These are phyloP conservation scores for Astrocystis sublimbata DNA, from an alignment of 495 filamentous ascomycete genomes.

Conservation along the genomic window DNA sequence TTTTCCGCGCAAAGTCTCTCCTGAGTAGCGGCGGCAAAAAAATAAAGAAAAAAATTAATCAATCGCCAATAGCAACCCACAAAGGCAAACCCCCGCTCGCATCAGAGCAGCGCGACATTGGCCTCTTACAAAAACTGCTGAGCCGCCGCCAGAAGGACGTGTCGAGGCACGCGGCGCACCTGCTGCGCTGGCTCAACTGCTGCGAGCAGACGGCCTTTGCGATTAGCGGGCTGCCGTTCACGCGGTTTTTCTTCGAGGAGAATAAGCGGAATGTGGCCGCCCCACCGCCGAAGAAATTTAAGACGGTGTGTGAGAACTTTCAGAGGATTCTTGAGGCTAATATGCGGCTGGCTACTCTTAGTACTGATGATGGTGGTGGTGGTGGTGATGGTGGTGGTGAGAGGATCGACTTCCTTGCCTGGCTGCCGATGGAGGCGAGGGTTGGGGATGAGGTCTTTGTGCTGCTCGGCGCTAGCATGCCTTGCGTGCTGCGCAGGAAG, in stretches of 20 bases:
- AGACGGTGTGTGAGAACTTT: slow-evolving; percentile 3
- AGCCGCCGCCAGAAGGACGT: neutral
- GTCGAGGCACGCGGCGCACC: neutral
- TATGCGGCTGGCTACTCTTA: slow-evolving; percentile 13
- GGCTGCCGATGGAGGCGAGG: slow-evolving; percentile 5
- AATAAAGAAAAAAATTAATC: no score
- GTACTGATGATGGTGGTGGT: slow-evolving; percentile 9
- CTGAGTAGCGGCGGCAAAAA: no score
- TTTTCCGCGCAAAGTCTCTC: no score
- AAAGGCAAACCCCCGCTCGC: no score
- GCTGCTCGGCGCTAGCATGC: slow-evolving; percentile 11
- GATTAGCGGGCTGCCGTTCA: slow-evolving; percentile 1
- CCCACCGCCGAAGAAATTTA: slow-evolving; percentile 6
- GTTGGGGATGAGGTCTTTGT: slow-evolving; percentile 1
- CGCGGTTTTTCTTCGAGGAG: no score
- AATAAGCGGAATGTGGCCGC: neutral
- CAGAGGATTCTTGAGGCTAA: slow-evolving; percentile 15
- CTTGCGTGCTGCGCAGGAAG: slow-evolving; percentile 7
- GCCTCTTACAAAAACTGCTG: neutral
- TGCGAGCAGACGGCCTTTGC: slow-evolving; percentile 12
- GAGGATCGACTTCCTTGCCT: no score
- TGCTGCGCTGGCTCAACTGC: slow-evolving; percentile 16
- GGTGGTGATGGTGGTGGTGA: no score
- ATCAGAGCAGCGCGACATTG: slow-evolving; percentile 5
- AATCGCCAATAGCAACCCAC: no score